Conservation (phyloP, 441 rosid genomes). For the Pelargonium australe region DNA sequence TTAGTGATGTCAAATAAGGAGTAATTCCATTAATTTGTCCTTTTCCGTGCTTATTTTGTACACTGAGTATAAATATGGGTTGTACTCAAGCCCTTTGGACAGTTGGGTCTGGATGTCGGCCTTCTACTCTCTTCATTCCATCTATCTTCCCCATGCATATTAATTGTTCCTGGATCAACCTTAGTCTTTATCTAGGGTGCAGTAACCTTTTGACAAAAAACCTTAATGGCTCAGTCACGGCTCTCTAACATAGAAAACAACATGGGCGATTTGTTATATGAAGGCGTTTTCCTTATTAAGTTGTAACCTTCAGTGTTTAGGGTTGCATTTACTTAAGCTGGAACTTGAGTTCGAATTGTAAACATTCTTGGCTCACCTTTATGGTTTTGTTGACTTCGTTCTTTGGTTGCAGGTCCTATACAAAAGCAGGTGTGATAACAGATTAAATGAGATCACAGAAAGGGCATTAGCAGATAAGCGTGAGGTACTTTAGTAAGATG, state of each 20-base stretch:
- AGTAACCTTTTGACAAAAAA: neutral
- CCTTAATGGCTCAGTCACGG: neutral
- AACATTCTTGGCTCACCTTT: conserved; percentile 9
- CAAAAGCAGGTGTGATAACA: conserved; percentile 93
- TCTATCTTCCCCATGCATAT: too few relatives aligned
- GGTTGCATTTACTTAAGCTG: neutral
- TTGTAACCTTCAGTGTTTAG: neutral
- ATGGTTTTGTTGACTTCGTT: conserved; percentile 9
- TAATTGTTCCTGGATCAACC: too few relatives aligned
- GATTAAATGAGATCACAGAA: conserved; percentile 84
- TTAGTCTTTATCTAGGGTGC: neutral
- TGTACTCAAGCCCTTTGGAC: too few relatives aligned
- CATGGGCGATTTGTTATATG: neutral
- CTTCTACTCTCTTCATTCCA: too few relatives aligned
- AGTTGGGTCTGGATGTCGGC: too few relatives aligned
- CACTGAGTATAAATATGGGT: too few relatives aligned
- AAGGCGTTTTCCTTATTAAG: neutral
- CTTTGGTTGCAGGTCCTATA: conserved; percentile 57
- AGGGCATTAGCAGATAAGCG: conserved; percentile 89
- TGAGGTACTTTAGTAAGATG: conserved; percentile 49
- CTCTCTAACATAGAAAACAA: neutral
- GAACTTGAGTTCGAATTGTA: conserved; percentile 18
- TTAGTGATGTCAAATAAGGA: too few relatives aligned
- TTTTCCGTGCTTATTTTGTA: too few relatives aligned
- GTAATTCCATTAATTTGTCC: too few relatives aligned